Percentiles rank a stretch among this genome's conserved stretches.
Evolutionary conservation across 202 grass and related monocot genomes (phyloP).

Genomic region (Schoenoplectus tabernaemontani): DNA sequence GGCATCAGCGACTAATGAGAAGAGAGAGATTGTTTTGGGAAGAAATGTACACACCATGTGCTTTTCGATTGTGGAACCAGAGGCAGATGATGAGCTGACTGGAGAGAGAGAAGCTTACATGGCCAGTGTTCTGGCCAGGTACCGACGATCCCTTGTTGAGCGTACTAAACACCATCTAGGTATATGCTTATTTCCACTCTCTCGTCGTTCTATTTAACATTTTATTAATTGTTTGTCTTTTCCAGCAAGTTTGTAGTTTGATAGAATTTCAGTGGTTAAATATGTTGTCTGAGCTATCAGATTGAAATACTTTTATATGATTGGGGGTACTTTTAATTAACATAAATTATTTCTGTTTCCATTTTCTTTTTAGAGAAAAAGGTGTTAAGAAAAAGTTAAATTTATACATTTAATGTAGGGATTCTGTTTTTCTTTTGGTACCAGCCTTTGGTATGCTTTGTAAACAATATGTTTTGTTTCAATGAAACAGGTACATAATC

Average conservation of each 20-base stretch:
- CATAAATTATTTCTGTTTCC: background rate
- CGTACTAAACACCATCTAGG: slow-evolving; percentile 86
- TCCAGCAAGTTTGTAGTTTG: slow-evolving; percentile 10
- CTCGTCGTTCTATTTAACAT: background rate
- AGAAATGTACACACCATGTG: slow-evolving; percentile 67
- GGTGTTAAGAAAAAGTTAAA: background rate
- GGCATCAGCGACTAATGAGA: background rate
- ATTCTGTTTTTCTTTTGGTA: no score
- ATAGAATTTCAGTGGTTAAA: background rate
- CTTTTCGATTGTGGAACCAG: slow-evolving; percentile 64
- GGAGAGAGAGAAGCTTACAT: slow-evolving; percentile 77
- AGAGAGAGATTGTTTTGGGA: slow-evolving; percentile 59
- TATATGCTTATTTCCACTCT: background rate
- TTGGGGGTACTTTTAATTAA: background rate
- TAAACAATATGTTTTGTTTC: no score
- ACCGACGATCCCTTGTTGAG: slow-evolving; percentile 55
- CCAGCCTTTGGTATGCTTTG: no score
- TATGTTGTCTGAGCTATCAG: background rate
- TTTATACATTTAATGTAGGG: no score
- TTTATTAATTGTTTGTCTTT: background rate
- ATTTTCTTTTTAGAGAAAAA: background rate
- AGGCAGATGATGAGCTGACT: slow-evolving; percentile 69
- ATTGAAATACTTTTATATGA: background rate
- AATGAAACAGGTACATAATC: no score
- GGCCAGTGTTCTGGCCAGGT: slow-evolving; percentile 80